Conservation (phyloP, 2,329 filamentous ascomycete genomes). For the Gaeumannomyces sp. region DNA sequence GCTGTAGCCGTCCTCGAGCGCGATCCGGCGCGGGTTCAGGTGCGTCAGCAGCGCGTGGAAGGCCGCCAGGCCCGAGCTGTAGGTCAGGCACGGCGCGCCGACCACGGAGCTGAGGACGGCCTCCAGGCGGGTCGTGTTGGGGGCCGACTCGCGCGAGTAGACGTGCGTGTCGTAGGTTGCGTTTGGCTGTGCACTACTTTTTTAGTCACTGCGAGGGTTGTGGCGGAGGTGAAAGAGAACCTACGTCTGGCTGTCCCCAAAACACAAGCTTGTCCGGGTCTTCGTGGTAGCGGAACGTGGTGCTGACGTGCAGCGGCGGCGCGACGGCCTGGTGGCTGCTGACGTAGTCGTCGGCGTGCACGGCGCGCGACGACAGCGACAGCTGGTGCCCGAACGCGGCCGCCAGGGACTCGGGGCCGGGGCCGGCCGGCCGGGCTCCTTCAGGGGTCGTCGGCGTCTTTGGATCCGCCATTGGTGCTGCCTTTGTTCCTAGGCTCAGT, state of each 20-base stretch:
- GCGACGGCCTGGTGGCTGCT: slow-evolving; percentile 74
- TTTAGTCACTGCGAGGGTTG: slow-evolving; percentile 18
- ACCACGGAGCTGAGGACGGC: slow-evolving; percentile 70
- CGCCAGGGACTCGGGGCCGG: slow-evolving; percentile 19
- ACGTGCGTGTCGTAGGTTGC: slow-evolving; percentile 59
- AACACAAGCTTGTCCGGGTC: slow-evolving; percentile 60
- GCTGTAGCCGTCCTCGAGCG: slow-evolving; percentile 84
- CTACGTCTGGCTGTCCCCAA: slow-evolving; percentile 50
- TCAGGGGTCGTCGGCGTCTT: neutral
- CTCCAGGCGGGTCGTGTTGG: slow-evolving; percentile 81
- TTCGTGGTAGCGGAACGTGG: slow-evolving; percentile 75
- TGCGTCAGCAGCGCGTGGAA: slow-evolving; percentile 84
- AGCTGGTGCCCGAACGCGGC: slow-evolving; percentile 31
- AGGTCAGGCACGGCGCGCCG: slow-evolving; percentile 64
- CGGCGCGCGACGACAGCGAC: slow-evolving; percentile 61
- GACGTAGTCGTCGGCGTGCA: slow-evolving; percentile 77
- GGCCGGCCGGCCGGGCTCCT: neutral
- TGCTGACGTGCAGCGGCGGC: slow-evolving; percentile 83
- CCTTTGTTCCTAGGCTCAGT: neutral
- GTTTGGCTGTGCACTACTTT: slow-evolving; percentile 27
- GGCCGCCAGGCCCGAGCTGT: slow-evolving; percentile 77
- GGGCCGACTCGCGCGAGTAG: slow-evolving; percentile 75
- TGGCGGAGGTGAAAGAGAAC: slow-evolving; percentile 18
- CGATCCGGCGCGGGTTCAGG: slow-evolving; percentile 73
- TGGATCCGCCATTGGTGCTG: neutral